Percentiles rank a stretch among this genome's conserved stretches.
phyloP scores from a whole-genome alignment of 345 rosid genomes.

The Boechera retrofracta region DNA sequence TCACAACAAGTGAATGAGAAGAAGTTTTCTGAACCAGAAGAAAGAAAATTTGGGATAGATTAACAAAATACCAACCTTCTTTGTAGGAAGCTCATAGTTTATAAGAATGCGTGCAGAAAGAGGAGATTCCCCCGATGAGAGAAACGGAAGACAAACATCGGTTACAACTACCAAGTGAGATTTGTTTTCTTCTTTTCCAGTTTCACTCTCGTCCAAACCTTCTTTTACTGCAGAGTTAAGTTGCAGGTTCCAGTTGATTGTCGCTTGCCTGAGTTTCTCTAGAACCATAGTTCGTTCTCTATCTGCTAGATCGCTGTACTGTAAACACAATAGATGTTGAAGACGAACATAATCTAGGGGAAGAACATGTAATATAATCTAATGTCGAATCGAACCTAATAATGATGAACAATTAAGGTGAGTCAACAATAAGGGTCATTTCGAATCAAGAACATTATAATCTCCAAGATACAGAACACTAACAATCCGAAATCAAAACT shows the following conservation, averaged over 20 bases:
- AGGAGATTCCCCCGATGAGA: constrained; percentile 68
- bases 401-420: constrained; percentile 3
- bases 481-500: background rate
- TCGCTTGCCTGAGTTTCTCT: constrained; percentile 66
- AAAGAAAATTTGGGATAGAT: background rate
- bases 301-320: constrained; percentile 82
- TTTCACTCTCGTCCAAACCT: constrained; percentile 49
- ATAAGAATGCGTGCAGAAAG: constrained; percentile 74
- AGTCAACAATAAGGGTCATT: background rate
- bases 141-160: constrained; percentile 78
- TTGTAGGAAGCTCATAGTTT: constrained; percentile 81
- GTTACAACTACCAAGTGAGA: constrained; percentile 76
- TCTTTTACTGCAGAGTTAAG: constrained; percentile 51
- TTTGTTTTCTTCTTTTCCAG: constrained; percentile 52
- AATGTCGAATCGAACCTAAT: background rate
- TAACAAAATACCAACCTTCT: constrained; percentile 55
- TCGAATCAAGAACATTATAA: background rate
- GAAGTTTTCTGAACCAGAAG: background rate
- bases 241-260: constrained; percentile 65
- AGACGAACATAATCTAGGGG: background rate
- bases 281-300: constrained; percentile 58
- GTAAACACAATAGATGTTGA: constrained; percentile 22
- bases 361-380: background rate
- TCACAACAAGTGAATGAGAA: background rate
- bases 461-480: background rate